A percentile compares a stretch with the other conserved stretches of the same genome.
Conservation (phyloP, 2,329 filamentous ascomycete genomes). For the Emmonsiellopsis sp. region DNA sequence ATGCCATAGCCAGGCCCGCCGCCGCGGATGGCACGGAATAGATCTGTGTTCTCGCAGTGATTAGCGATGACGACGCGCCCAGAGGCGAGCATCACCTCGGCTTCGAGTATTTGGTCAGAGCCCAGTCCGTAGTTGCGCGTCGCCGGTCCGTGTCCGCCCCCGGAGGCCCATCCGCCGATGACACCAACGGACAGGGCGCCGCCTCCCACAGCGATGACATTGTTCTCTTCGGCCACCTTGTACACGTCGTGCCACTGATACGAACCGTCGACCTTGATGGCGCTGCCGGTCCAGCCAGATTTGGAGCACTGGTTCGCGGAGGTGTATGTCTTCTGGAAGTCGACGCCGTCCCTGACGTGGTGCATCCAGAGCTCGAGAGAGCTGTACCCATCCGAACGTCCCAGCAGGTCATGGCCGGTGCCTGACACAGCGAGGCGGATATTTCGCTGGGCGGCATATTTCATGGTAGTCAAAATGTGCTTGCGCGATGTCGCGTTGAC, state of each 20-base stretch:
- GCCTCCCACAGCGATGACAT: constrained; percentile 23
- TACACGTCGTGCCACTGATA: constrained; percentile 27
- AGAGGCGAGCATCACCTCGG: constrained; percentile 44
- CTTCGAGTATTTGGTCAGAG: constrained; percentile 51
- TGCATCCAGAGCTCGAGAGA: constrained; percentile 31
- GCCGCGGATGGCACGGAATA: constrained; percentile 55
- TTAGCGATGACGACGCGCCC: constrained; percentile 43
- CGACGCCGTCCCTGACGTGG: constrained; percentile 22
- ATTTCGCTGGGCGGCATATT: constrained; percentile 17
- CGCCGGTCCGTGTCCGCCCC: constrained; percentile 50
- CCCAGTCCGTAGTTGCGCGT: constrained; percentile 48
- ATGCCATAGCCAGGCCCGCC: constrained; percentile 36
- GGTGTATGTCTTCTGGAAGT: constrained; percentile 17
- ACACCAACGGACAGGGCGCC: constrained; percentile 40
- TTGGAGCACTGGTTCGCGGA: constrained; percentile 8
- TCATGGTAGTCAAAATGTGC: constrained; percentile 5
- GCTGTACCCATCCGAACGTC: constrained; percentile 28
- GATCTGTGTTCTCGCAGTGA: constrained; percentile 40
- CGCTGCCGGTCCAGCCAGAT: constrained; percentile 24
- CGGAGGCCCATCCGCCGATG: constrained; percentile 52
- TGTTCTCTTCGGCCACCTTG: constrained; percentile 16
- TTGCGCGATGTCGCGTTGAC: constrained; percentile 8
- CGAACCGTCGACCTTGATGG: constrained; percentile 21
- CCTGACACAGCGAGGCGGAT: constrained; percentile 42
- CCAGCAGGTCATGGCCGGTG: constrained; percentile 44